Evolutionary conservation across 1,284 basidiomycete genomes (phyloP).

Genomic region (Cutaneotrichosporon cutaneum): DNA sequence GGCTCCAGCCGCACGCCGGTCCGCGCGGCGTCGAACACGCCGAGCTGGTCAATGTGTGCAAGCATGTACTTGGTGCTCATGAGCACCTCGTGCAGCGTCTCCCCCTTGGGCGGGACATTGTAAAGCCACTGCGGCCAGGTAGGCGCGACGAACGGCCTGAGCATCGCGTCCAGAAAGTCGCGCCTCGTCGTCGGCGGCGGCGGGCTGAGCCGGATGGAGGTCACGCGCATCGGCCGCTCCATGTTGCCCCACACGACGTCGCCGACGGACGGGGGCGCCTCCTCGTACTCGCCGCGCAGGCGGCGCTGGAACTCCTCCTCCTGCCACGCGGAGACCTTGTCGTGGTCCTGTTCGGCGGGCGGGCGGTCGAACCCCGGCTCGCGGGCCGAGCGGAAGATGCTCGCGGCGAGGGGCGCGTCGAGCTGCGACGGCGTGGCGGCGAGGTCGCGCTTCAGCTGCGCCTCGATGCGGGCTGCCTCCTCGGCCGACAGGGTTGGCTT

Average conservation of each 20-base stretch:
- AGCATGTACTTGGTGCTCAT: slow-evolving; percentile 67
- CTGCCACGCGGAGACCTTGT: slow-evolving; percentile 66
- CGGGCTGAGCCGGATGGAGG: slow-evolving; percentile 76
- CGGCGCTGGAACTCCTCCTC: slow-evolving; percentile 65
- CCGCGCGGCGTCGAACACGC: slow-evolving; percentile 69
- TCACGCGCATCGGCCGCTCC: slow-evolving; percentile 62
- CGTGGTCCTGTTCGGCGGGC: slow-evolving; percentile 36
- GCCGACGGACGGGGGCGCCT: slow-evolving; percentile 64
- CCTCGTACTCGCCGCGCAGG: slow-evolving; percentile 73
- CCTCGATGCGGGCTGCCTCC: slow-evolving; percentile 42
- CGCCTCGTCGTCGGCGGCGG: slow-evolving; percentile 66
- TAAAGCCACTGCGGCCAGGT: slow-evolving; percentile 39
- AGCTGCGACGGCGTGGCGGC: slow-evolving; percentile 15
- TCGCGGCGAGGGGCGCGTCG: slow-evolving; percentile 18
- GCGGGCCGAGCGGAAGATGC: slow-evolving; percentile 21
- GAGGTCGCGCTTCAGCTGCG: slow-evolving; percentile 22
- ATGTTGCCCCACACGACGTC: slow-evolving; percentile 70
- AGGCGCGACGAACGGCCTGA: slow-evolving; percentile 63
- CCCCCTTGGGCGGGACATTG: slow-evolving; percentile 42
- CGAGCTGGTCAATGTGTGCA: slow-evolving; percentile 65
- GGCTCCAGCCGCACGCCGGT: slow-evolving; percentile 64
- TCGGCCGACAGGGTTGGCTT: slow-evolving; percentile 36
- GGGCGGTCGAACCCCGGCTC: slow-evolving; percentile 22
- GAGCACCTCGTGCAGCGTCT: slow-evolving; percentile 66
- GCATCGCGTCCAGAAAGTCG: slow-evolving; percentile 74